These are phyloP conservation scores for Paratinospora sagittata DNA, from an alignment of 164 flowering plant species.

Conservation along the genomic window DNA sequence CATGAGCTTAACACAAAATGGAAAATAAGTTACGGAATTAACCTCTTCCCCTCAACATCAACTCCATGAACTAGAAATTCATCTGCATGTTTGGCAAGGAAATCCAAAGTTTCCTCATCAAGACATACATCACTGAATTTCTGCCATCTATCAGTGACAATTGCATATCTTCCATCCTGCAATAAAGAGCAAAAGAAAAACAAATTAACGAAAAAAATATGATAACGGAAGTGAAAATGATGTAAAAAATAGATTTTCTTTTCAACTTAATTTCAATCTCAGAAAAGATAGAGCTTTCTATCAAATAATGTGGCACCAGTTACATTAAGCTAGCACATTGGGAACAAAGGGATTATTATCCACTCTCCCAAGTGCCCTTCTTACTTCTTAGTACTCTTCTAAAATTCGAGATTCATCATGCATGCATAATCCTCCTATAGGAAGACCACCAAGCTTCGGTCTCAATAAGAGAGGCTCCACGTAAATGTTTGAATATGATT, in stretches of 20 bases:
- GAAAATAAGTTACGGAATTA: slow-evolving; percentile 11
- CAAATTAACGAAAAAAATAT: neutral
- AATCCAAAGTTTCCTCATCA: slow-evolving; percentile 48
- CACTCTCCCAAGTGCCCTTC: too few species aligned
- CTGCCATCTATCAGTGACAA: slow-evolving; percentile 99
- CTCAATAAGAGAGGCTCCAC: too few species aligned
- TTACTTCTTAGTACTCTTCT: too few species aligned
- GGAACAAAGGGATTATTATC: too few species aligned
- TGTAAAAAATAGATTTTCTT: neutral
- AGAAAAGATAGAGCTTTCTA: neutral
- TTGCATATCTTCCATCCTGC: slow-evolving; percentile 76
- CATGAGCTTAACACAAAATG: neutral
- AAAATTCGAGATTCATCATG: too few species aligned
- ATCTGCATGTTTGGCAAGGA: slow-evolving; percentile 74
- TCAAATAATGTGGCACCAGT: neutral
- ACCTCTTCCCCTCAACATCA: slow-evolving; percentile 98
- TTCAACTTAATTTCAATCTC: neutral
- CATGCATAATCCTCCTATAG: too few species aligned
- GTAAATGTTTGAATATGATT: too few species aligned
- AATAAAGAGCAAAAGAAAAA: neutral
- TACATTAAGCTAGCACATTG: too few species aligned
- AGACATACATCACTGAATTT: slow-evolving; percentile 81
- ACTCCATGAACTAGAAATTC: slow-evolving; percentile 98
- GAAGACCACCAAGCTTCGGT: too few species aligned
- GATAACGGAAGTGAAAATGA: too few species aligned